Conservation (phyloP, 768 basidiomycete genomes). For the Mycena kentingensis region DNA sequence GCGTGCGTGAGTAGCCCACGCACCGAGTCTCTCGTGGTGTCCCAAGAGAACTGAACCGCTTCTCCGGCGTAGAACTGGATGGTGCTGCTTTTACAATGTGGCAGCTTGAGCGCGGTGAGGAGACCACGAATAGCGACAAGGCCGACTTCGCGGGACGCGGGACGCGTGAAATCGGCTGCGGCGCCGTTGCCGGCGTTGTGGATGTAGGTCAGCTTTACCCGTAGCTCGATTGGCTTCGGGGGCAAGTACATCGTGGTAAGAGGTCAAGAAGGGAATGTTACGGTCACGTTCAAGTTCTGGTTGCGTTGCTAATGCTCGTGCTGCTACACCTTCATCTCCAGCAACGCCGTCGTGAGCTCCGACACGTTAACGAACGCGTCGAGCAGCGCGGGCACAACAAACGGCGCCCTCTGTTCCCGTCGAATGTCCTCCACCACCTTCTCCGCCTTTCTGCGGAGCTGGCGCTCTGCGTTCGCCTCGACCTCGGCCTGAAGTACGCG, state of each 20-base stretch:
- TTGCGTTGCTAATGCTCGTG: not conserved
- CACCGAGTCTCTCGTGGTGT: slow-evolving; percentile 5
- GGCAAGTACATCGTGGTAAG: not conserved
- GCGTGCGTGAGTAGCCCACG: not conserved
- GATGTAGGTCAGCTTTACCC: not conserved
- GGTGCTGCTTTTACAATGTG: slow-evolving; percentile 9
- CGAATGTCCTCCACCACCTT: slow-evolving; percentile 32
- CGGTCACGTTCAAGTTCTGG: not conserved
- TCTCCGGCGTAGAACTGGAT: not conserved
- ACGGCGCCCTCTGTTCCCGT: slow-evolving; percentile 36
- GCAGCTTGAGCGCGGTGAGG: slow-evolving; percentile 9
- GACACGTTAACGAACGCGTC: slow-evolving; percentile 40
- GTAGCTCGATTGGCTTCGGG: not conserved
- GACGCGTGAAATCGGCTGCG: not conserved
- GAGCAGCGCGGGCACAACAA: slow-evolving; percentile 40
- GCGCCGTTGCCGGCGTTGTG: not conserved
- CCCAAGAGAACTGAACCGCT: slow-evolving; percentile 7
- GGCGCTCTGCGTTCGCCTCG: slow-evolving; percentile 12
- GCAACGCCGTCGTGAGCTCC: slow-evolving; percentile 26
- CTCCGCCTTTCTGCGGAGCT: slow-evolving; percentile 30
- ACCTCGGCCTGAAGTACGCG: slow-evolving; percentile 10
- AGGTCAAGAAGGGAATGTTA: not conserved
- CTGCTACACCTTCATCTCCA: not conserved
- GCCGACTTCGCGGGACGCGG: not conserved
- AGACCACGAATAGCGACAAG: not conserved